A percentile compares a stretch with the other conserved stretches of the same genome.
Evolutionary conservation across 805 yeast species (phyloP).

Genomic region (Maudiozyma pseudohumilis): DNA sequence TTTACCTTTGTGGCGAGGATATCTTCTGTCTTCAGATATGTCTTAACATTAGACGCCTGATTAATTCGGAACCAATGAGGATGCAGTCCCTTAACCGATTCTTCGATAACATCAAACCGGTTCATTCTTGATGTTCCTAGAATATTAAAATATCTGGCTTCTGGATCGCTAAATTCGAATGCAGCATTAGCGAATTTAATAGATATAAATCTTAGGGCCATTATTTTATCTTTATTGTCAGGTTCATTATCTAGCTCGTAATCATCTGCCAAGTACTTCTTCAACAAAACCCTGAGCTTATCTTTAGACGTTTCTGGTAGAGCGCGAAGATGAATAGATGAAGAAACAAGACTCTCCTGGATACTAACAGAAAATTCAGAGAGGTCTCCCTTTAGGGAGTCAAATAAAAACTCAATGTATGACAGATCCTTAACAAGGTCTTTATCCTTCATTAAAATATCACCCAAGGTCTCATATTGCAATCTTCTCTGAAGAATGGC

Average conservation of each 20-base stretch:
- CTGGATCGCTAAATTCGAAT: constrained; percentile 56
- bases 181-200: constrained; percentile 55
- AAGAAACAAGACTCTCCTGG: constrained; percentile 57
- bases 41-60: constrained; percentile 34
- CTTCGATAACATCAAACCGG: constrained; percentile 68
- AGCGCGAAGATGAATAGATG: constrained; percentile 39
- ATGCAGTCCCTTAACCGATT: constrained; percentile 67
- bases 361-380: constrained; percentile 55
- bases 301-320: constrained; percentile 33
- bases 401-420: constrained; percentile 56
- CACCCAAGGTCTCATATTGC: constrained; percentile 74
- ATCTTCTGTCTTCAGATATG: constrained; percentile 30
- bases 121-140: constrained; percentile 50
- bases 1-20: constrained; percentile 32
- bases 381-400: constrained; percentile 55
- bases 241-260: constrained; percentile 11
- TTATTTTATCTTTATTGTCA: constrained; percentile 28
- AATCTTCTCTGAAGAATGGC: constrained; percentile 41
- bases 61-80: constrained; percentile 68
- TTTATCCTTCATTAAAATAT: constrained; percentile 42
- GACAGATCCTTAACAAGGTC: constrained; percentile 36
- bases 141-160: constrained; percentile 58
- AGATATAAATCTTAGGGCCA: constrained; percentile 51
- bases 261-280: constrained; percentile 31
- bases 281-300: constrained; percentile 34